Evolutionary conservation across 768 basidiomycete genomes (phyloP).

Genomic region (Leccinum pellstonianum): DNA sequence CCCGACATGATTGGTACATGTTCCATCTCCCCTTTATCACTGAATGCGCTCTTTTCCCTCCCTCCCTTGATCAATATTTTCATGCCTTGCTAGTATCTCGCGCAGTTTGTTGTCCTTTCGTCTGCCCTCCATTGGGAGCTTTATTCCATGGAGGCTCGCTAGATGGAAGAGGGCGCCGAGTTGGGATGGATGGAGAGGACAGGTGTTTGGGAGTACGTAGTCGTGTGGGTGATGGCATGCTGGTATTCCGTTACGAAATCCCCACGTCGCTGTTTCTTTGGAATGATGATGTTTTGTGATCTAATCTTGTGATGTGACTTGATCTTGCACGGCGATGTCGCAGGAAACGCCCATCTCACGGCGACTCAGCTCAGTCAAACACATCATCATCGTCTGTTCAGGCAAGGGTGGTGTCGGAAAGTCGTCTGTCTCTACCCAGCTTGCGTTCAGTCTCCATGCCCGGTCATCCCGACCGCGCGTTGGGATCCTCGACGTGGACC

Average conservation of each 20-base stretch:
- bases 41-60: slow-evolving; percentile 19
- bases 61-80: slow-evolving; percentile 18
- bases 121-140: slow-evolving; percentile 52
- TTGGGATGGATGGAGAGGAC: slow-evolving; percentile 19
- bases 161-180: slow-evolving; percentile 69
- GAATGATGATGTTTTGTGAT: neutral
- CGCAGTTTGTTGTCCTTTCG: slow-evolving; percentile 62
- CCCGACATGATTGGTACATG: slow-evolving; percentile 23
- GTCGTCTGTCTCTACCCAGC: slow-evolving; percentile 91
- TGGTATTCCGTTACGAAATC: slow-evolving; percentile 3
- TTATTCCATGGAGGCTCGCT: slow-evolving; percentile 51
- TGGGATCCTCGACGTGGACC: slow-evolving; percentile 91
- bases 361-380: slow-evolving; percentile 71
- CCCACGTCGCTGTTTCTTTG: neutral
- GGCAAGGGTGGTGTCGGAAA: slow-evolving; percentile 99
- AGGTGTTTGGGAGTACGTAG: neutral
- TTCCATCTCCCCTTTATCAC: slow-evolving; percentile 24
- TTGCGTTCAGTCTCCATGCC: slow-evolving; percentile 82
- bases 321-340: slow-evolving; percentile 20
- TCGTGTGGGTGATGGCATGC: slow-evolving; percentile 1
- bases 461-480: slow-evolving; percentile 67
- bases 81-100: slow-evolving; percentile 27
- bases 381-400: slow-evolving; percentile 90
- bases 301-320: neutral
- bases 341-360: slow-evolving; percentile 61